Evolutionary conservation across 2,329 filamentous ascomycete genomes (phyloP).

Genomic region (Helminthosporium solani): DNA sequence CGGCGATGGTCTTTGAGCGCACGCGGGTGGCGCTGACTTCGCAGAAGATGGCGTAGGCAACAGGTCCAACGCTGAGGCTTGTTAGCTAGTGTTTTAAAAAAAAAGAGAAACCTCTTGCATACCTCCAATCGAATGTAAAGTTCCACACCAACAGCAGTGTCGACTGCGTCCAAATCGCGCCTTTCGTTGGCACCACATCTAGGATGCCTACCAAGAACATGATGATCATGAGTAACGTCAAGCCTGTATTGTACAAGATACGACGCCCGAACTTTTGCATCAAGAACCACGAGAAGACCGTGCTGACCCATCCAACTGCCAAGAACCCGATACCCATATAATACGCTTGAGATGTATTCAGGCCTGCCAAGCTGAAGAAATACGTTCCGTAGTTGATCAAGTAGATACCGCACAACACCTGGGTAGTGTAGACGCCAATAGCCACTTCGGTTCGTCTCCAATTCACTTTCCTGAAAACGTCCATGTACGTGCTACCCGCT

Average conservation of each 20-base stretch:
- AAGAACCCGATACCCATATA: slow-evolving; percentile 54
- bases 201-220: slow-evolving; percentile 79
- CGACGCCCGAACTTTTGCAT: slow-evolving; percentile 77
- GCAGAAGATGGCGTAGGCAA: slow-evolving; percentile 81
- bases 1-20: slow-evolving; percentile 84
- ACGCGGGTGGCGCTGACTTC: slow-evolving; percentile 78
- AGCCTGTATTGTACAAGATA: slow-evolving; percentile 65
- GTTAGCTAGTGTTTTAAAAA: not conserved
- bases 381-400: slow-evolving; percentile 47
- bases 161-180: slow-evolving; percentile 45
- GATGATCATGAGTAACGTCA: slow-evolving; percentile 58
- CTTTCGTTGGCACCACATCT: slow-evolving; percentile 54
- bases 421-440: slow-evolving; percentile 49
- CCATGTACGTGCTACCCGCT: slow-evolving; percentile 68
- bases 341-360: slow-evolving; percentile 41
- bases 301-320: slow-evolving; percentile 68
- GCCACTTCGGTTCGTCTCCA: slow-evolving; percentile 67
- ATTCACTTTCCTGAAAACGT: slow-evolving; percentile 78
- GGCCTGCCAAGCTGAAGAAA: slow-evolving; percentile 46
- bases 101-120: not conserved
- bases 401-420: slow-evolving; percentile 45
- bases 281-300: slow-evolving; percentile 74
- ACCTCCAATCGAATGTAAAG: slow-evolving; percentile 67
- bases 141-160: slow-evolving; percentile 45
- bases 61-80: slow-evolving; percentile 71